Evolutionary conservation across 192 early-diverging fungal genomes (phyloP), one percentile per base, ranked within the genome.

Genomic region (Coemansia sp.): DNA sequence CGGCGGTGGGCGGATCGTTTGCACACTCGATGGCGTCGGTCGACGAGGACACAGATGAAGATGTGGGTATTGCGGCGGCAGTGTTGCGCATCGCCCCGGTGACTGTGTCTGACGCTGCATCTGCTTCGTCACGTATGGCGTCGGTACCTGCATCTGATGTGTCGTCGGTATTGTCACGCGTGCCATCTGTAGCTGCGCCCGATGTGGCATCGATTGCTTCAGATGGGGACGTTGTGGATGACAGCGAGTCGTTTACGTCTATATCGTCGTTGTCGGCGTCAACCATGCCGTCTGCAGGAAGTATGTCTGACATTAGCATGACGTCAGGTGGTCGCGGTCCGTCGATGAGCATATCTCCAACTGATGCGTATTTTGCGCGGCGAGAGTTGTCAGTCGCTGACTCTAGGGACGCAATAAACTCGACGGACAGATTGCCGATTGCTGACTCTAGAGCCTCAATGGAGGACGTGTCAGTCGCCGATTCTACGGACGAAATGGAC

Each of bases 51-150:
- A 77, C 74, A 2, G 74, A 77, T 23, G 69, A 71, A 38, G 74
- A 77, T 17, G 24, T 52, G 17, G 74, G 74, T 0, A 77, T 77
- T 18, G 74, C 74, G 2, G 74, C 74, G 0, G 24, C 68, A 2
- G 74, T 70, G 6, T 38, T 61, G 0, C 31, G 37, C 11, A 50
- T 76, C 49, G 55, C 63, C 1, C 31, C 31, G 7, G 31, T 34
- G 31, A 2, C 31, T 34, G 31, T 34, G 7, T 34, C 31, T 34
- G 26, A 28, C 26, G 26, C 26, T 28, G 26, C 26, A 6, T 28
- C 26, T 0, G 26, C 6, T 5, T 28, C 26, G 5, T 9, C 31
- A 6, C 31, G 7, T 34, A 34, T 34, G 31, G 8, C 6, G 7
- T 34, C 31, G 6, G 31, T 34, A 34, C 6, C 31, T 34, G 31